Evolutionary conservation across 2,329 filamentous ascomycete species (phyloP), one percentile per base, ranked within the genome.

Genomic region (Bimuria novae-zelandiae): DNA sequence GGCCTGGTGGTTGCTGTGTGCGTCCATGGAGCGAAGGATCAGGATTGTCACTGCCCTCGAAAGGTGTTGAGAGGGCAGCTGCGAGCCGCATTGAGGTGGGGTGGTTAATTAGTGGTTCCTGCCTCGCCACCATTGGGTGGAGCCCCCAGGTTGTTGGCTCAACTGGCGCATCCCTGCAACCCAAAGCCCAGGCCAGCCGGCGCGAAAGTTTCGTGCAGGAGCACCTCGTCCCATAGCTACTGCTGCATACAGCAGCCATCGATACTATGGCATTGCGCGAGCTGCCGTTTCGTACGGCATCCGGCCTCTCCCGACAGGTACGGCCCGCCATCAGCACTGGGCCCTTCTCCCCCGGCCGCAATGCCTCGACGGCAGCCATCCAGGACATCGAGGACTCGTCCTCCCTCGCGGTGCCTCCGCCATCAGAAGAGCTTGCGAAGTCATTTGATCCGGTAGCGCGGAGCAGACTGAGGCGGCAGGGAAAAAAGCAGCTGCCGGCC

Each of bases 391-490:
- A 84, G 61, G 63, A 75, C 16, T 69, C 71, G 12, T 79, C 77
- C 47, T 82, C 80, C 36, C 69, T 81, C 46, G 67, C 71, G 21
- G 61, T 68, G 25, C 60, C 74, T 50, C 69, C 69, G 32, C 65
- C 73, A 22, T 73, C 75, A 25, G 71, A 74, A 42, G 72, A 76
- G n/a, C 61, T 73, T 8, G 69, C 76, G 44, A 75, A 80, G 60
- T 60, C 57, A 42, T 84, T 75, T 56, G 79, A 84, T 62, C 80
- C 81, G 8, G 61, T 81, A 39, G 78, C 73, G 41, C 73, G 73
- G 49, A 76, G 79, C 30, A 70, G 72, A 48, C 69, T 70, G 49
- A 69, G 82, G 49, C 65, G 74, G 49, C 68, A 69, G 40, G 72
- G 81, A 32, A 71, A 71, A 44, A 72, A 66, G 49, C 64, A 74